These are phyloP conservation scores for Dioscorea zingiberensis DNA, from an alignment of 106 monocot genomes.

Conservation along the genomic window DNA sequence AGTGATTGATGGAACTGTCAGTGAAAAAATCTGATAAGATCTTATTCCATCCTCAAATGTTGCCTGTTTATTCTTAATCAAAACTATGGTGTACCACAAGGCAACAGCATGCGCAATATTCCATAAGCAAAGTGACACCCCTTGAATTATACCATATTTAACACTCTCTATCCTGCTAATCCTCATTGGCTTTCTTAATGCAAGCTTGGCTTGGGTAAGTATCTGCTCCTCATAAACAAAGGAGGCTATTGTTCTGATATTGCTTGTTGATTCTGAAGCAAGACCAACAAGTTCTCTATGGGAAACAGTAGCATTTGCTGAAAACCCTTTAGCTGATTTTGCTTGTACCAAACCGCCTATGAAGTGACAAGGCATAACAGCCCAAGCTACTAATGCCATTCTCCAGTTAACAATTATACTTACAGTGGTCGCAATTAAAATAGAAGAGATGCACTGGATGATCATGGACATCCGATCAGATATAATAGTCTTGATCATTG, in stretches of 20 bases:
- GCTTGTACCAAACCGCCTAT: slow-evolving; percentile 46
- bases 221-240: slow-evolving; percentile 42
- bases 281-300: slow-evolving; percentile 27
- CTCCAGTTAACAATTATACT: slow-evolving; percentile 39
- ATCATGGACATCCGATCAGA: slow-evolving; percentile 45
- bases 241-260: slow-evolving; percentile 42
- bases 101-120: slow-evolving; percentile 48
- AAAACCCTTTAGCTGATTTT: slow-evolving; percentile 45
- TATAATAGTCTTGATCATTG: slow-evolving; percentile 43
- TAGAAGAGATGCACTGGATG: slow-evolving; percentile 46
- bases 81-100: slow-evolving; percentile 42
- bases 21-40: slow-evolving; percentile 47
- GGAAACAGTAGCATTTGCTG: slow-evolving; percentile 21
- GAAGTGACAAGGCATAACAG: slow-evolving; percentile 49
- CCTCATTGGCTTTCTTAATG: slow-evolving; percentile 24
- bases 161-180: slow-evolving; percentile 25
- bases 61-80: slow-evolving; percentile 30
- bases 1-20: slow-evolving; percentile 49
- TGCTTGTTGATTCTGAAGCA: slow-evolving; percentile 39
- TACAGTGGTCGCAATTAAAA: slow-evolving; percentile 42
- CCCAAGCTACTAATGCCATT: slow-evolving; percentile 49
- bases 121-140: slow-evolving; percentile 40
- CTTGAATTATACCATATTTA: slow-evolving; percentile 43
- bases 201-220: slow-evolving; percentile 25
- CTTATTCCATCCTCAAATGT: slow-evolving; percentile 32